Evolutionary conservation across 2,329 filamentous ascomycete species (phyloP), one percentile per base, ranked within the genome.

Genomic region (Trichoderma pleuroti): DNA sequence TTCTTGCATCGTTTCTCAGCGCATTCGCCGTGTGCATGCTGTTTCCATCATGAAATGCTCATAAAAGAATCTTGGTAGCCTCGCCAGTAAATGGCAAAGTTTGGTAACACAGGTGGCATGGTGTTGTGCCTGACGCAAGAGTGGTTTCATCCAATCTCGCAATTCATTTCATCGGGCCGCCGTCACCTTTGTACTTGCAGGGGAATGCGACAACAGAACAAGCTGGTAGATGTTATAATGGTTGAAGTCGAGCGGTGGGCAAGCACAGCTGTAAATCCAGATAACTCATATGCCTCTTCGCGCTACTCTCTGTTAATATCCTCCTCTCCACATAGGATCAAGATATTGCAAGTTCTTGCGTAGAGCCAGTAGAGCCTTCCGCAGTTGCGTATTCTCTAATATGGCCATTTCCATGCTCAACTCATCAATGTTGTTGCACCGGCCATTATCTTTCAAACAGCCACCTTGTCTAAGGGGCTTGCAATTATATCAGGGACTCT

Each of bases 381-480:
- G 46, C 10, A 10, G 26, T 18, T 52, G 16, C 32, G n/a, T n/a
- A 32, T 32, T 32, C 62, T 11, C 34, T 34, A 7, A 16, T 54
- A 57, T 34, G n/a, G 65, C 24, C 11, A 24, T 39, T 24, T 16
- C 36, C 14, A 30, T 34, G 16, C 39, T 21, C 16, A 36, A 36
- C n/a, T 34, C 28, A 85, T 89, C 76, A 94, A 94, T 82, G 91
- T 94, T 78, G 92, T 94, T 78, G 92, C 91, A 71, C 91, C 90
- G 60, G 91, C 85, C 60, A 86, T 88, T 10, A 16, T 93, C 72
- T 89, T 93, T 74, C 87, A 92, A 79, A 85, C 91, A 72, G 76
- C 77, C 10, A 77, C 75, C 54, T 84, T 84, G 74, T 83, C 83
- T 75, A 77, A 75, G 42, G 82, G 85, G 75, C 78, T 84, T 30